A percentile compares a stretch with the other conserved stretches of the same genome.
Conservation (phyloP, 1,284 basidiomycete species). For the Amylostereum areolatum region DNA sequence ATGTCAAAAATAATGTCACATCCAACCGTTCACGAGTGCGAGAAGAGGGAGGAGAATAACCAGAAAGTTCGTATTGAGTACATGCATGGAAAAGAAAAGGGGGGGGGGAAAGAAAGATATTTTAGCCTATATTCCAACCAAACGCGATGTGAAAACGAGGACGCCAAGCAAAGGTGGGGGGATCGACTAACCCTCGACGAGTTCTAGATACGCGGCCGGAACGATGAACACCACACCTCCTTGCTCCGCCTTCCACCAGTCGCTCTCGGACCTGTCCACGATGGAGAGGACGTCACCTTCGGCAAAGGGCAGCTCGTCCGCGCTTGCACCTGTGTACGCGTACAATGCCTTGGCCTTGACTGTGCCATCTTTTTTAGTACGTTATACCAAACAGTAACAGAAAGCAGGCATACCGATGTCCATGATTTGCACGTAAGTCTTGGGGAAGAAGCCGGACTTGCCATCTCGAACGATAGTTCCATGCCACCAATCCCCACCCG, state of each 20-base stretch:
- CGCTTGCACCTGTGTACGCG: constrained; percentile 61
- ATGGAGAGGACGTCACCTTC: constrained; percentile 77
- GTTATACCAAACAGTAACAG: background rate
- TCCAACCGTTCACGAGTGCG: background rate
- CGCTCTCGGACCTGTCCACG: constrained; percentile 73
- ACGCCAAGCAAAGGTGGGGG: constrained; percentile 41
- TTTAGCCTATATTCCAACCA: constrained; percentile 64
- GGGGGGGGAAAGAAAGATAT: constrained; percentile 39
- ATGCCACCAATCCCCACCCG: constrained; percentile 90
- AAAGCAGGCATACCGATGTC: constrained; percentile 48
- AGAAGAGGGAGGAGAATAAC: background rate
- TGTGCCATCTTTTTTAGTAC: constrained; percentile 16
- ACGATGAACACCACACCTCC: constrained; percentile 81
- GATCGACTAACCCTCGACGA: constrained; percentile 77
- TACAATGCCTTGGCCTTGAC: constrained; percentile 76
- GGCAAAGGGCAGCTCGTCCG: constrained; percentile 78
- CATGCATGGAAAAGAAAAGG: constrained; percentile 32
- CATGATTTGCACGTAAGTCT: constrained; percentile 77
- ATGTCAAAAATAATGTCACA: too few relatives aligned
- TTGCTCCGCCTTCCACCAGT: constrained; percentile 94
- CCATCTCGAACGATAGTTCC: constrained; percentile 68
- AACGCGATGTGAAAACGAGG: constrained; percentile 51
- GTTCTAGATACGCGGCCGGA: constrained; percentile 83
- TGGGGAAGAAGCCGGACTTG: constrained; percentile 86
- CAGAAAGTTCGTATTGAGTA: constrained; percentile 15